These are phyloP conservation scores for Fusarium sp. DNA, from an alignment of 2,329 filamentous ascomycete genomes.

Conservation along the genomic window DNA sequence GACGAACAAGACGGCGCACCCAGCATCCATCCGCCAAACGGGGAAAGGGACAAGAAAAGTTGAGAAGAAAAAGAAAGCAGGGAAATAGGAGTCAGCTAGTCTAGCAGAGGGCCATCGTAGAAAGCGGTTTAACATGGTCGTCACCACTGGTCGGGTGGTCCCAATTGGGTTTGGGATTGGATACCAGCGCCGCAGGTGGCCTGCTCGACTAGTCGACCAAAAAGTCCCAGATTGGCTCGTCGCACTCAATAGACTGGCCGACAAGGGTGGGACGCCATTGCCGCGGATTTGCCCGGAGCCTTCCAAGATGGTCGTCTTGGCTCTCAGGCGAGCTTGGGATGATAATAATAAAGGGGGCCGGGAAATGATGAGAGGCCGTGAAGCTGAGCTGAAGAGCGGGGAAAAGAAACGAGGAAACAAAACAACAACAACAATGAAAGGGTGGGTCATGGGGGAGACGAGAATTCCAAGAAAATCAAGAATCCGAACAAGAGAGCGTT, in stretches of 20 bases:
- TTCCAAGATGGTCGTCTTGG: slow-evolving; percentile 11
- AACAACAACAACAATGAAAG: not conserved
- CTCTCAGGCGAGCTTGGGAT: slow-evolving; percentile 5
- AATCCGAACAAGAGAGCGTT: not conserved
- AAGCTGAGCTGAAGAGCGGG: slow-evolving; percentile 15
- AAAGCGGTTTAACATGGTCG: slow-evolving; percentile 27
- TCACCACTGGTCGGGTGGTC: slow-evolving; percentile 16
- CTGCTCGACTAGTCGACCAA: slow-evolving; percentile 1
- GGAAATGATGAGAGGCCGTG: slow-evolving; percentile 17
- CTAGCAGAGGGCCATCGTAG: slow-evolving; percentile 4
- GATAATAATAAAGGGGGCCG: slow-evolving; percentile 4
- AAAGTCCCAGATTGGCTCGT: slow-evolving; percentile 17
- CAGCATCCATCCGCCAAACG: slow-evolving; percentile 1
- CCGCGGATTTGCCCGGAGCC: slow-evolving; percentile 22
- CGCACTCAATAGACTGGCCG: slow-evolving; percentile 13
- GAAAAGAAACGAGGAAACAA: slow-evolving; percentile 5
- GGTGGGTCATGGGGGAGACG: not conserved
- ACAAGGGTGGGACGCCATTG: slow-evolving; percentile 34
- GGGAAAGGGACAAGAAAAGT: slow-evolving; percentile 2
- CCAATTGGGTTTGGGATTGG: slow-evolving; percentile 1
- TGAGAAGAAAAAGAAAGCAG: slow-evolving; percentile 11
- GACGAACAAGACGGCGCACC: not conserved
- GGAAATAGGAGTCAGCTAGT: slow-evolving; percentile 11
- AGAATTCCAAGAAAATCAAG: not conserved
- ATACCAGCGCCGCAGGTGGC: not conserved